Evolutionary conservation across 148 eudicot genomes (phyloP).

Genomic region (Hydrangea macrophylla): DNA sequence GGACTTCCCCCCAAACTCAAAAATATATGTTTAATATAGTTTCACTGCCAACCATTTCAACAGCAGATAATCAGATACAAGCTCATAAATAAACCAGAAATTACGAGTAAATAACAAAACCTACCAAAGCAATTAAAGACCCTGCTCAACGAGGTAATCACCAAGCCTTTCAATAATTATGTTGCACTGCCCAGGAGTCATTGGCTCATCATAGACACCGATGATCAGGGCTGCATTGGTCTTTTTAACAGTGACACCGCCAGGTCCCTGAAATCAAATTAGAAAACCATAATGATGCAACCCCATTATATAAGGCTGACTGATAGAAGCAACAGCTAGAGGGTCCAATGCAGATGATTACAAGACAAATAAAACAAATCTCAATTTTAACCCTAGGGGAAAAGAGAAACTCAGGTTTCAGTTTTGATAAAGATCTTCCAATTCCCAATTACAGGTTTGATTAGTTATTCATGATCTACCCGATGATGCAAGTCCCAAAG

Average conservation of each 20-base stretch:
- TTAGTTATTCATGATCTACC: not conserved
- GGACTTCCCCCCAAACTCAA: too few species aligned
- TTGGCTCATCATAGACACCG: constrained; percentile 45
- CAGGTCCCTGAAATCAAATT: constrained; percentile 25
- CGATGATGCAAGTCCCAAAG: not conserved
- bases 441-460: too few species aligned
- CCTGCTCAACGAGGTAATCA: constrained; percentile 44
- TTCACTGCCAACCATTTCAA: too few species aligned
- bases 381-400: too few species aligned
- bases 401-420: not conserved
- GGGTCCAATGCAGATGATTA: too few species aligned
- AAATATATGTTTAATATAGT: too few species aligned
- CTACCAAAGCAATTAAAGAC: constrained; percentile 29
- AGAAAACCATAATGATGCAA: not conserved
- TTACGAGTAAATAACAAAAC: not conserved
- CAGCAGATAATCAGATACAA: too few species aligned
- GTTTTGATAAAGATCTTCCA: too few species aligned
- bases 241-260: constrained; percentile 32
- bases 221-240: constrained; percentile 33
- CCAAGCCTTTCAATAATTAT: constrained; percentile 46
- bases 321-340: not conserved
- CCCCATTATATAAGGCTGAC: too few species aligned
- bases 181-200: constrained; percentile 49
- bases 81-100: too few species aligned
- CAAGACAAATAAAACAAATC: too few species aligned